Conservation (phyloP, 768 basidiomycete species). For the Kwoniella dejecticola region DNA sequence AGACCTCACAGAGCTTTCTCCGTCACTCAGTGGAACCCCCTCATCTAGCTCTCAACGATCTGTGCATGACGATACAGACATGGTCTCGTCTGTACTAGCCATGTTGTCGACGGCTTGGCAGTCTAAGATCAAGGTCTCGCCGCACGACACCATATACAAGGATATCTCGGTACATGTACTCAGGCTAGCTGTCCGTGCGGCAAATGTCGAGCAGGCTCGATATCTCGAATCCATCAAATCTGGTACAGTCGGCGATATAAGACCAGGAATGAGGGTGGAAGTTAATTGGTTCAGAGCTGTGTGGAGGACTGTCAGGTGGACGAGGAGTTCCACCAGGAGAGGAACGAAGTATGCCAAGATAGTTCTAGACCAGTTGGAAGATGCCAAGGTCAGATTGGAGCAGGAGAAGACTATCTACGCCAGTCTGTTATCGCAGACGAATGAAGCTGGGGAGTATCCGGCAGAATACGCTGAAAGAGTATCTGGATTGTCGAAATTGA, state of each 20-base stretch:
- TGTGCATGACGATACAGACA: constrained; percentile 4
- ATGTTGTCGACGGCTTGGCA: constrained; percentile 17
- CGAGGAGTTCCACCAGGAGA: not conserved
- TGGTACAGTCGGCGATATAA: not conserved
- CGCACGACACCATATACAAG: constrained; percentile 21
- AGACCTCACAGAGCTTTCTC: not conserved
- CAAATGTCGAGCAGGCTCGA: constrained; percentile 13
- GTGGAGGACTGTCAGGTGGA: constrained; percentile 20
- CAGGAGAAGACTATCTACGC: constrained; percentile 1
- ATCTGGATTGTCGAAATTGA: not conserved
- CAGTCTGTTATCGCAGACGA: not conserved
- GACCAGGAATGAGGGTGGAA: constrained; percentile 10
- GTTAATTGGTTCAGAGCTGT: constrained; percentile 17
- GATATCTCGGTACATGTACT: constrained; percentile 16
- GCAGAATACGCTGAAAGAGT: not conserved
- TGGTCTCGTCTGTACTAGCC: constrained; percentile 11
- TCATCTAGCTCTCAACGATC: not conserved
- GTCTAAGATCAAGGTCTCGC: constrained; percentile 9
- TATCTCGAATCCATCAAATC: constrained; percentile 4
- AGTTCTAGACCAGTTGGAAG: constrained; percentile 6
- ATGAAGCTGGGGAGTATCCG: not conserved
- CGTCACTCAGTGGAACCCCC: not conserved
- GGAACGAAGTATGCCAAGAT: not conserved
- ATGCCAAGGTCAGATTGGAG: constrained; percentile 4
- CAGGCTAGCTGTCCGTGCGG: constrained; percentile 14